Evolutionary conservation across 257 asterid genomes (phyloP), one percentile per base, ranked within the genome.

Genomic region (Cruciata laevipes): DNA sequence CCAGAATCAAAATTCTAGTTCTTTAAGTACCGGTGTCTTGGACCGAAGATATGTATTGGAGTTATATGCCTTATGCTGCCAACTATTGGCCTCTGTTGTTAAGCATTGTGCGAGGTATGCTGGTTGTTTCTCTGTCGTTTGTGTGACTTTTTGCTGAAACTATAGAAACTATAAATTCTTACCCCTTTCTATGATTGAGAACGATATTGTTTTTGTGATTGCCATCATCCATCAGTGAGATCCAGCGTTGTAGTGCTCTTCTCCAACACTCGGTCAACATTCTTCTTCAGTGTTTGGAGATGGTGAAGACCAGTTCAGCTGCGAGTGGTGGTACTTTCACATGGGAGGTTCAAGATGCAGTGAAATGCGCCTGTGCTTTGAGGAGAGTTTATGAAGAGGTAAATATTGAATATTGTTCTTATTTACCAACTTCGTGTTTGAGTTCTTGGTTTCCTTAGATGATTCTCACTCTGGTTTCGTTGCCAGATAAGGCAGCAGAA

Each of bases 381-480:
- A 83, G 95, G 68, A 83, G 98, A 84, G 93, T 93, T 69, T 93
- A 89, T 63, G 98, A 93, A 82, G 98, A 93, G 95, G 97, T 81
- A 47, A 1, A 63, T 81, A 25, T 6, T 12, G 3, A 37, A 38
- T 25, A 13, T n/a, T n/a, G n/a, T n/a, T n/a, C n/a, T n/a, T n/a
- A 18, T 4, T 42, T 42, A 42, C 51, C 61, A 17, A 16, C 13
- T 14, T 24, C 0, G 1, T 38, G 58, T 27, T 49, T 25, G 49
- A 3, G 1, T 37, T 18, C 30, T 16, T 24, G 18, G 32, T 21
- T 53, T 72, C 23, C 23, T n/a, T 53, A 33, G 18, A 55, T 37
- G 9, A 42, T 52, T 12, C 31, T 67, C 62, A 24, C 55, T 60
- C 55, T 27, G 6, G 51, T 27, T 73, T 59, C 3, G 18, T 57